These are phyloP conservation scores for Botryotinia convoluta DNA, from an alignment of 2,329 filamentous ascomycete genomes.

Conservation along the genomic window DNA sequence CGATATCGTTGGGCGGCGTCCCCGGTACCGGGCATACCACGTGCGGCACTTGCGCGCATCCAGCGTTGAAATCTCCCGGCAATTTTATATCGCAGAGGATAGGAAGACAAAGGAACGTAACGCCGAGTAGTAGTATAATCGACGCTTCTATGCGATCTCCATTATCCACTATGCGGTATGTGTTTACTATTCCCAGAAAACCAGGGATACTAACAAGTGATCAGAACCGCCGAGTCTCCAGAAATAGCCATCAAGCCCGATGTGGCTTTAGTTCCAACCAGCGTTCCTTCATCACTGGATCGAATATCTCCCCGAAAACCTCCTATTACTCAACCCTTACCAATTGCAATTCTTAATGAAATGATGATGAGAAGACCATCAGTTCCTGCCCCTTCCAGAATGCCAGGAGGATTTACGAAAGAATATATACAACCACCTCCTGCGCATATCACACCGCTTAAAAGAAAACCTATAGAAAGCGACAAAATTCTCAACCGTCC, in stretches of 20 bases:
- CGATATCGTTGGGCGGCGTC: conserved; percentile 28
- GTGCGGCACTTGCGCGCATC: conserved; percentile 13
- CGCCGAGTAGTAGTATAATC: conserved; percentile 35
- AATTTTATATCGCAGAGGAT: conserved; percentile 19
- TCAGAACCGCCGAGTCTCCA: conserved; percentile 31
- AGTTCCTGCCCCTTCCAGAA: conserved; percentile 9
- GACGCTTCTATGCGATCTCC: conserved; percentile 32
- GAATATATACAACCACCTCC: not conserved
- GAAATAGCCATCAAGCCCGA: conserved; percentile 30
- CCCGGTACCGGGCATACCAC: conserved; percentile 23
- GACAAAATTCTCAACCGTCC: not conserved
- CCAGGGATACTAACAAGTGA: conserved; percentile 17
- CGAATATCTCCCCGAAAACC: conserved; percentile 27
- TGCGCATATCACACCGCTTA: conserved; percentile 17
- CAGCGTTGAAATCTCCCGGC: conserved; percentile 18
- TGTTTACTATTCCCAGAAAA: not conserved
- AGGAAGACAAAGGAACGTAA: conserved; percentile 25
- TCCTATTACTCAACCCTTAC: conserved; percentile 25
- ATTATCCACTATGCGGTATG: conserved; percentile 32
- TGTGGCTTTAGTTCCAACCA: conserved; percentile 29
- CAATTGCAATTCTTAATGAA: conserved; percentile 25
- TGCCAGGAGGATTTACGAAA: not conserved
- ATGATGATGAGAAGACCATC: conserved; percentile 24
- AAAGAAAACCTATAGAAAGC: conserved; percentile 15
- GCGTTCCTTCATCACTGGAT: conserved; percentile 29